Conservation (phyloP, 192 early-diverging fungal species). For the Powellomyces hirtus region DNA sequence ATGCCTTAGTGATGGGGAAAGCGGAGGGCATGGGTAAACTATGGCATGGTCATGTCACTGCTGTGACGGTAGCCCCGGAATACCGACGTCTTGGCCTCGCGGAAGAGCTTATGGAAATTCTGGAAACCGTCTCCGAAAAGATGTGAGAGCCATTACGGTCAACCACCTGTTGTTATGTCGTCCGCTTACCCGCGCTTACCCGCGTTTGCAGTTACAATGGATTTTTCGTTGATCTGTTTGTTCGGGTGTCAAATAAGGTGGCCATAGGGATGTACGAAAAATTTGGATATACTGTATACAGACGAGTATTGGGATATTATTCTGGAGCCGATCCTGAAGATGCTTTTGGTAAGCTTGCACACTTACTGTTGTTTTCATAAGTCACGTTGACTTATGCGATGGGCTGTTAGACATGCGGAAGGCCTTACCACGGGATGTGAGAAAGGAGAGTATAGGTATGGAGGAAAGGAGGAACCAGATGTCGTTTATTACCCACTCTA, state of each 20-base stretch:
- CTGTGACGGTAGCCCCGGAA: conserved; percentile 93
- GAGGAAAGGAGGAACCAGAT: too few relatives aligned
- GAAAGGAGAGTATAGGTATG: conserved; percentile 64
- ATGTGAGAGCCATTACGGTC: conserved; percentile 39
- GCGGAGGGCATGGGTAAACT: conserved; percentile 82
- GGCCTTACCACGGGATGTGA: conserved; percentile 79
- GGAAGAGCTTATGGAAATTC: conserved; percentile 78
- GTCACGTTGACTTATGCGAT: background rate
- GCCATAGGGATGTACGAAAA: conserved; percentile 91
- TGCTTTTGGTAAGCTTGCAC: conserved; percentile 69
- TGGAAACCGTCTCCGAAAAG: conserved; percentile 90
- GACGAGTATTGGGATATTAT: conserved; percentile 89
- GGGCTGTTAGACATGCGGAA: conserved; percentile 85
- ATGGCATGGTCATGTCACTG: conserved; percentile 99
- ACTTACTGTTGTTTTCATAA: background rate
- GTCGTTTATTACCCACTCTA: too few relatives aligned
- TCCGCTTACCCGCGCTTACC: background rate
- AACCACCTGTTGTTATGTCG: background rate
- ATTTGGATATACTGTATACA: conserved; percentile 89
- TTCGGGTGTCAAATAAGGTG: conserved; percentile 84
- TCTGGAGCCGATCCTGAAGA: conserved; percentile 69
- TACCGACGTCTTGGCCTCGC: conserved; percentile 90
- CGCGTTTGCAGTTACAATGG: conserved; percentile 61
- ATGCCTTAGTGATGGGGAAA: conserved; percentile 84
- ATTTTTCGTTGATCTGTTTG: conserved; percentile 97